Percentiles rank a stretch among this genome's conserved stretches.
Evolutionary conservation across 345 rosid species (phyloP).

Genomic region (Brassica carinata): DNA sequence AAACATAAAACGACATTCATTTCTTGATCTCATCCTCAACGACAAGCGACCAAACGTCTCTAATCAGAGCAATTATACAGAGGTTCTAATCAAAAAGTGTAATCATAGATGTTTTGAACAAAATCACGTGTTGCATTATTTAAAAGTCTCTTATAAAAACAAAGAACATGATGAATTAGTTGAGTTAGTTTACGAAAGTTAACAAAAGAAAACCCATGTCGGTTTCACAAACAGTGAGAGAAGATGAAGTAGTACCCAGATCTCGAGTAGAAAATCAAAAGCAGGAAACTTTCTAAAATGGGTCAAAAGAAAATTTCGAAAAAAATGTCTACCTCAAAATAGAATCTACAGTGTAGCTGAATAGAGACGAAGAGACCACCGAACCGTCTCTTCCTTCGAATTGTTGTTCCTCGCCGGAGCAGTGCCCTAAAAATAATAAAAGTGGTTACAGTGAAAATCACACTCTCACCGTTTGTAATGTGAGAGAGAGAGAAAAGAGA

Average conservation of each 20-base stretch:
- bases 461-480: constrained; percentile 35
- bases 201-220: constrained; percentile 5
- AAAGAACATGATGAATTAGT: constrained; percentile 1
- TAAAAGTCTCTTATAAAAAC: background rate
- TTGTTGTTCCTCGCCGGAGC: constrained; percentile 23
- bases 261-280: constrained; percentile 23
- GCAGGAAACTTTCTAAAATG: constrained; percentile 8
- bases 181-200: background rate
- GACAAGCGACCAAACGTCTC: constrained; percentile 33
- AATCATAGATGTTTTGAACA: constrained; percentile 2
- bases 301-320: background rate
- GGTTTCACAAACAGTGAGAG: constrained; percentile 5
- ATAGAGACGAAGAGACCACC: background rate
- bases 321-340: constrained; percentile 8
- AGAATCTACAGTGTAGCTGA: constrained; percentile 6
- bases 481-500: constrained; percentile 17
- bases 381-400: constrained; percentile 18
- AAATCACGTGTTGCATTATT: constrained; percentile 15
- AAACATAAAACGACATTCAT: constrained; percentile 29
- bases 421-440: constrained; percentile 31
- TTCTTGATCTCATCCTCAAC: constrained; percentile 23
- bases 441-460: constrained; percentile 36
- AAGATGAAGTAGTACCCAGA: constrained; percentile 24
- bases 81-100: background rate
- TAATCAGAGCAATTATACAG: constrained; percentile 15